Percentiles rank a stretch among this genome's conserved stretches.
These are phyloP conservation scores for Pseudocercospora fuligena DNA, from an alignment of 2,329 filamentous ascomycete genomes.

Conservation along the genomic window DNA sequence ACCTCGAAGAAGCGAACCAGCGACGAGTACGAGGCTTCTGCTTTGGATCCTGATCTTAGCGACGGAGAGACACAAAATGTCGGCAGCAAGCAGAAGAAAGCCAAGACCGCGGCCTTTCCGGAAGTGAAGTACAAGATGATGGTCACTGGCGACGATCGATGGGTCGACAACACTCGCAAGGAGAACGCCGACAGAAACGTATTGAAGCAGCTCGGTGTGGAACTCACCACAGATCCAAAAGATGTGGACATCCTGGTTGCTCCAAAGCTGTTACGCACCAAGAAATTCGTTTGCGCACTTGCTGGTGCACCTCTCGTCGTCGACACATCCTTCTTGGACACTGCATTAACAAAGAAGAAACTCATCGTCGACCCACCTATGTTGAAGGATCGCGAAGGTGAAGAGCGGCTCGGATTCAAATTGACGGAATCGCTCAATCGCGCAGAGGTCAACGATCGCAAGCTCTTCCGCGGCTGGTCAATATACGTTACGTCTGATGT, in stretches of 20 bases:
- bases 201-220: constrained; percentile 81
- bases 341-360: constrained; percentile 71
- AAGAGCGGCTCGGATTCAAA: constrained; percentile 71
- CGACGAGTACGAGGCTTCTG: constrained; percentile 48
- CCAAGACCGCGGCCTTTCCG: constrained; percentile 55
- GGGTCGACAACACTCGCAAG: constrained; percentile 69
- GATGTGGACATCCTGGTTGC: constrained; percentile 86
- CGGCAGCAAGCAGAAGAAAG: constrained; percentile 54
- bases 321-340: constrained; percentile 76
- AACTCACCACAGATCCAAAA: constrained; percentile 76
- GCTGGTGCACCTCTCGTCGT: constrained; percentile 80
- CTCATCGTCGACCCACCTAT: constrained; percentile 68
- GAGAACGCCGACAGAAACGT: constrained; percentile 83
- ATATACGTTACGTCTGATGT: constrained; percentile 86
- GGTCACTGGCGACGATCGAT: constrained; percentile 82
- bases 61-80: constrained; percentile 51
- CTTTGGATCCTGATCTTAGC: constrained; percentile 50
- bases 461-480: constrained; percentile 73
- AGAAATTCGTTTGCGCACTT: constrained; percentile 89
- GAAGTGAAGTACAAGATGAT: constrained; percentile 76
- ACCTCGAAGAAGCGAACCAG: constrained; percentile 43
- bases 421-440: constrained; percentile 70
- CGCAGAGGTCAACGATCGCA: constrained; percentile 76
- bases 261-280: constrained; percentile 82
- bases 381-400: constrained; percentile 69